Base-by-base conservation (phyloP, 2,329 filamentous ascomycete species). In the Xylaria multiplex region DNA sequence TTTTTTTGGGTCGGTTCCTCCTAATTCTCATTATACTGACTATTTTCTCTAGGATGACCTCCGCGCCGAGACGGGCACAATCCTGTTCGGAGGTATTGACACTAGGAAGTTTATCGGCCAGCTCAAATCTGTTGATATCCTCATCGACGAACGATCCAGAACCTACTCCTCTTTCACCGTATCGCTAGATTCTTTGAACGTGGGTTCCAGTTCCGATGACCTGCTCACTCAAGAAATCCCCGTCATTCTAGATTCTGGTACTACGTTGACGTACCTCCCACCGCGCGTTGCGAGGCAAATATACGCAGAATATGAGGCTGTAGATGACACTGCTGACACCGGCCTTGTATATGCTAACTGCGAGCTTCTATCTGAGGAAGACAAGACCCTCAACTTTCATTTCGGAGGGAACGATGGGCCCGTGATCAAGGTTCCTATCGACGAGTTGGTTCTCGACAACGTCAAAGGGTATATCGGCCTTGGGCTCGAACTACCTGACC, bases 41-140 rank as follows among this genome's bases (percentile, higher is more conserved):
- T 30, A 35, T 37, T 58, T 42, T 71, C 50, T 30, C 35, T 58
- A 81, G 60, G 82, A 84, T 70, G 81, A 85, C 73, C 74, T 81
- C 40, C 82, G 86, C 59, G 83, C 88, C 4, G 84, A 83, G 27
- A 85, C 83, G 0, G 90, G 90, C 48, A 86, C 82, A 67, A 87
- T 92, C 67, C 81, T 92, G 14, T 92, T 92, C 70, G 90, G 90
- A 63, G 90, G 90, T 54, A 83, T 92, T 62, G 89, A 92, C 78
- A 89, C 84, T 1, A 83, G 83, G 66, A 91, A 91, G 77, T 92
- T 86, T 78, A 80, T 83, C 3, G 89, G 89, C 60, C 71, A 79
- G 13, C 81, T 92, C 2, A 72, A 81, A 46, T 83, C 83, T 6
- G 76, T 91, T 3, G 86, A 87, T 7, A 85, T 91, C 68, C 76